Evolutionary conservation across 352 stramenopile species (phyloP), one percentile per base, ranked within the genome.

Genomic region (Ochromonadaceae sp.): DNA sequence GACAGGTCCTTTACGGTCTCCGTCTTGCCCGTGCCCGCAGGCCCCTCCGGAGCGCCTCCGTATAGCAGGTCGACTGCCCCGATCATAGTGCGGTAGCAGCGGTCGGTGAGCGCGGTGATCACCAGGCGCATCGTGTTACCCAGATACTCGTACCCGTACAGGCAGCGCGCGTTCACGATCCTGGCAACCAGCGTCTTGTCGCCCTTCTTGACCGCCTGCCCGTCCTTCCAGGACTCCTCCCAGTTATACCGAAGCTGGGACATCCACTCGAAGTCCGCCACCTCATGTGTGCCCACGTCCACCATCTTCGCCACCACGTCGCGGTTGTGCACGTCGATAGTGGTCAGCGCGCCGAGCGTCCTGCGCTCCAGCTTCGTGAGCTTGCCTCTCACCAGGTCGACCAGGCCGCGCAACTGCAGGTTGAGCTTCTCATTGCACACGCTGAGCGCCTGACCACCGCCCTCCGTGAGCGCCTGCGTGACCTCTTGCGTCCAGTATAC

Each of bases 401-500:
- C 86, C 34, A 95, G 86, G 15, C 79, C 85, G 2, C 88, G 76
- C 1, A 95, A 74, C 57, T 92, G 83, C 1, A 72, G 48, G 52
- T 93, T 95, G 17, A 95, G 75, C 42, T 78, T 71, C 34, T 86
- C 59, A 1, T 89, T 70, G 50, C 91, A 91, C 20, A 78, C 66
- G 40, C 81, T 74, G 10, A 96, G 73, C 0, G 78, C 84, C 4
- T 70, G 71, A 31, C 82, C 81, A 4, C 79, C 81, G 17, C 81
- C 81, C 15, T 67, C 68, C 20, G 77, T 78, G 66, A 95, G 87
- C 2, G 86, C 81, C 25, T 78, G 69, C 1, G 86, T 89, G 12
- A 94, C 86, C 53, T 95, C 83, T 43, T 87, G 77, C 0, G 88
- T 96, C 88, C 88, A 96, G 68, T 90, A 95, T 9, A 95, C 81